phyloP scores from a whole-genome alignment of 768 basidiomycete genomes.

The Naganishia vaughanmartiniae region DNA sequence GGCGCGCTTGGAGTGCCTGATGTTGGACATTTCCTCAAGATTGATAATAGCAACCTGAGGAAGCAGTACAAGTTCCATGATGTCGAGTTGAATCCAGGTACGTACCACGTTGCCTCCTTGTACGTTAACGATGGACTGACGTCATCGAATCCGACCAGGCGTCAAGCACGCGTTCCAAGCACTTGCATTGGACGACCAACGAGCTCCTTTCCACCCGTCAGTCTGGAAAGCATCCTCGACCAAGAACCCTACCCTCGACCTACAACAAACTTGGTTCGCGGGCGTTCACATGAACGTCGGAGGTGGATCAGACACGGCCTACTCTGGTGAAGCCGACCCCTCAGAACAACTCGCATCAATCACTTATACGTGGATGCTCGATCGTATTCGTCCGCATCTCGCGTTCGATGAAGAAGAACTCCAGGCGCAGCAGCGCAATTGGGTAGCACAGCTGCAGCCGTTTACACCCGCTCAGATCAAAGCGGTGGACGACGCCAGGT shows the following conservation, averaged over 20 bases:
- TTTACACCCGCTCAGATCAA: not conserved
- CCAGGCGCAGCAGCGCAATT: not conserved
- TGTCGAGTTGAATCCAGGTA: conserved; percentile 22
- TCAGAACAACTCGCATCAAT: conserved; percentile 15
- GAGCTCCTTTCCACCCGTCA: conserved; percentile 15
- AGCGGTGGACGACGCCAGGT: not conserved
- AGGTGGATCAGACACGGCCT: not conserved
- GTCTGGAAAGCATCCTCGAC: not conserved
- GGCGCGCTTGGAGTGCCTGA: conserved; percentile 18
- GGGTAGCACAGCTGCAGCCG: not conserved
- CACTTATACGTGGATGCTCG: conserved; percentile 25
- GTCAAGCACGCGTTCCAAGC: conserved; percentile 24
- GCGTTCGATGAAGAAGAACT: conserved; percentile 19
- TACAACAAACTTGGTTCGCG: conserved; percentile 20
- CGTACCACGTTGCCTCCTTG: not conserved
- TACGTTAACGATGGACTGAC: not conserved
- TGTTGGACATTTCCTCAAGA: conserved; percentile 7
- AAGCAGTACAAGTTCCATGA: conserved; percentile 22
- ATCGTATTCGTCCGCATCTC: conserved; percentile 17
- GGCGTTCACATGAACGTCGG: conserved; percentile 24
- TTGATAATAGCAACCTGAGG: not conserved
- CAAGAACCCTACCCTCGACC: conserved; percentile 3
- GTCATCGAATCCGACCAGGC: not conserved
- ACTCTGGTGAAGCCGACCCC: not conserved
- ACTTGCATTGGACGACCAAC: conserved; percentile 13